Evolutionary conservation across 73 alveolate genomes (phyloP).

Genomic region (Tetrahymena malaccensis): DNA sequence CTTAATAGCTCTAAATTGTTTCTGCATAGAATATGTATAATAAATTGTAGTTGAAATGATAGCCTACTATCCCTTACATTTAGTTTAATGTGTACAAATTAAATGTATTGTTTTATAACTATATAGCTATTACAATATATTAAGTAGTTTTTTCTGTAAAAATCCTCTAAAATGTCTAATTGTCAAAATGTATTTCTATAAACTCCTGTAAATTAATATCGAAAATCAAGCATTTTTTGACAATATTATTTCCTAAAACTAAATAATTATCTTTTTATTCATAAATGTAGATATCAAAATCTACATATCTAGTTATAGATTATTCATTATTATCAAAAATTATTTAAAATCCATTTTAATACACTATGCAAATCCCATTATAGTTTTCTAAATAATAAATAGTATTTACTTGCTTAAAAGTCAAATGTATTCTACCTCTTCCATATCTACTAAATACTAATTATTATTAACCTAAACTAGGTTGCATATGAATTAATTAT

Average conservation of each 20-base stretch:
- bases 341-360: not conserved
- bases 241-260: not conserved
- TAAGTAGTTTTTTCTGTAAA: not conserved
- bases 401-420: not conserved
- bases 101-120: too few species aligned
- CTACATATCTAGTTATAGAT: not conserved
- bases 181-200: too few species aligned
- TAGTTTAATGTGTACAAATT: not conserved
- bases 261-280: not conserved
- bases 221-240: not conserved
- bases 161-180: too few species aligned
- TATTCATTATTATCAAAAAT: too few species aligned
- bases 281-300: not conserved
- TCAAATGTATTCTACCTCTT: not conserved
- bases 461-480: not conserved
- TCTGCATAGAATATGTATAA: not conserved
- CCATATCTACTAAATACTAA: not conserved
- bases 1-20: not conserved
- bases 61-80: not conserved
- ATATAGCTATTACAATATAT: not conserved
- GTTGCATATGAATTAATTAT: not conserved
- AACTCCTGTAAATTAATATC: not conserved
- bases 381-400: not conserved
- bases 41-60: not conserved
- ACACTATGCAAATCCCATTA: not conserved